Conservation (phyloP, 2,329 filamentous ascomycete genomes). For the Microascus cirrosus region DNA sequence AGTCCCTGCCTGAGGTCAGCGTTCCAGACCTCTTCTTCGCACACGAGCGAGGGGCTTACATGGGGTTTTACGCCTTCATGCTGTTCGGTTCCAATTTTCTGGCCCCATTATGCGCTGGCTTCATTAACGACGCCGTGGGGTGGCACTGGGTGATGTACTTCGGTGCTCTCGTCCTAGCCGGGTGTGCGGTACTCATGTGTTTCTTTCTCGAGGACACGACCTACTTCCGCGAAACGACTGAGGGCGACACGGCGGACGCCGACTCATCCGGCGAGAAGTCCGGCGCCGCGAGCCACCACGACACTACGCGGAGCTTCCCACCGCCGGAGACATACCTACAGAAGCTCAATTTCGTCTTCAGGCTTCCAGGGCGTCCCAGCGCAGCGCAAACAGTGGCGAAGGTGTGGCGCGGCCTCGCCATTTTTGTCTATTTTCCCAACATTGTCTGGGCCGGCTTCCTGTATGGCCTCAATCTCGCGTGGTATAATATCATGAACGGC, state of each 20-base stretch:
- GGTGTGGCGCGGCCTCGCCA: slow-evolving; percentile 14
- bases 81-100: slow-evolving; percentile 29
- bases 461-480: slow-evolving; percentile 21
- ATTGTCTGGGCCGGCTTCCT: slow-evolving; percentile 20
- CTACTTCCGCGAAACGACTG: slow-evolving; percentile 7
- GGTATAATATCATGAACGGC: slow-evolving; percentile 22
- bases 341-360: slow-evolving; percentile 12
- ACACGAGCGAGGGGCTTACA: slow-evolving; percentile 24
- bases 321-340: not conserved
- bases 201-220: slow-evolving; percentile 15
- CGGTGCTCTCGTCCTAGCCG: slow-evolving; percentile 9
- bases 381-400: slow-evolving; percentile 9
- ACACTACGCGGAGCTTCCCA: not conserved
- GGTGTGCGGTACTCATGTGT: slow-evolving; percentile 7
- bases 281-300: not conserved
- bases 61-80: slow-evolving; percentile 25
- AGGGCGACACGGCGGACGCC: not conserved
- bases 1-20: slow-evolving; percentile 13
- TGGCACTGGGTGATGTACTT: slow-evolving; percentile 16
- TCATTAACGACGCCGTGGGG: slow-evolving; percentile 26
- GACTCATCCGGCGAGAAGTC: not conserved
- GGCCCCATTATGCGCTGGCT: slow-evolving; percentile 32
- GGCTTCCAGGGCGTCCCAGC: slow-evolving; percentile 7
- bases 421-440: slow-evolving; percentile 19
- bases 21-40: slow-evolving; percentile 23